Base-by-base conservation (phyloP, 805 yeast genomes). In the Candida krabiensis region DNA sequence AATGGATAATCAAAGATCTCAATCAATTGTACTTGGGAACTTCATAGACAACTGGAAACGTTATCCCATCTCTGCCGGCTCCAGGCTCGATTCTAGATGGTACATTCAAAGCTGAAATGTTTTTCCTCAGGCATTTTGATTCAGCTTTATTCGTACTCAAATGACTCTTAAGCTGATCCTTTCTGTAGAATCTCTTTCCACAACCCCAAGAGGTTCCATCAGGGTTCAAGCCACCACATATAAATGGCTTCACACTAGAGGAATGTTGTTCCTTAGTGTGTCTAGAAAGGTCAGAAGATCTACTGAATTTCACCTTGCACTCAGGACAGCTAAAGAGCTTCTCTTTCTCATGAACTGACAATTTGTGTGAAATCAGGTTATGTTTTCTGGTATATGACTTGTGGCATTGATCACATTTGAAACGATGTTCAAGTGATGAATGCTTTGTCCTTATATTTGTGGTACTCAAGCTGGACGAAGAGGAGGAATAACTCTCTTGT, bases 361-460 rank as follows among this genome's bases (percentile, higher is more conserved):
- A 38, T 43, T 49, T 49, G 42, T 55, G 60, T 2, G 56, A 52
- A 9, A 55, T 45, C 21, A 55, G 34, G 25, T 55, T 55, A 40
- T 55, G 59, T 28, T 54, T 55, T 34, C 59, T 38, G 4, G 60
- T 55, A 35, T 55, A 55, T 4, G 58, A 47, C 33, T 55, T 55
- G 25, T 29, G 35, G 35, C 60, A 55, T 27, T 41, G 38, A 35
- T 51, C 56, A 41, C 60, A 55, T 24, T 44, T 39, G 41, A 55
- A 55, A 9, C 53, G 40, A 22, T 41, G 40, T 15, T 40, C 50
- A 12, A 4, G 31, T 28, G 22, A 19, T 12, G 17, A 22, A 31
- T 12, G 14, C 12, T 23, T 16, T 17, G 32, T 27, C 28, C 16
- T 11, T 18, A 13, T 23, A 5, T 27, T 9, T 8, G 35, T 26